Evolutionary conservation across 1,284 basidiomycete species (phyloP).

Genomic region (Moesziomyces globuligerus): DNA sequence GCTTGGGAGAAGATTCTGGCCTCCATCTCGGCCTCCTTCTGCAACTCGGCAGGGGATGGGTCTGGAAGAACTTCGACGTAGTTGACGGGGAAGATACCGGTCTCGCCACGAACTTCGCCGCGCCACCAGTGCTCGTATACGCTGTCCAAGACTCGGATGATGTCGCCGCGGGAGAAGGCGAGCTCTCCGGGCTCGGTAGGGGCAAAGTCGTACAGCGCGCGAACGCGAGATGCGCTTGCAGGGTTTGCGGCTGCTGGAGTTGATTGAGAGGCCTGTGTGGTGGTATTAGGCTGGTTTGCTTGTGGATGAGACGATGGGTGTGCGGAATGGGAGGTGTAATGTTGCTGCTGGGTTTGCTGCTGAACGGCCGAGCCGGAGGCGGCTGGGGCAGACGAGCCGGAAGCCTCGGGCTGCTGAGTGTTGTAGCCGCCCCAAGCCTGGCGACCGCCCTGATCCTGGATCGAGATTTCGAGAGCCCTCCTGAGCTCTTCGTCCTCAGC

Average conservation of each 20-base stretch:
- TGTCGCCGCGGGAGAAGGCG: conserved; percentile 89
- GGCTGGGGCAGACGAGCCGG: conserved; percentile 33
- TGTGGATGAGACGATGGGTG: conserved; percentile 69
- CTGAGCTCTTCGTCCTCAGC: conserved; percentile 66
- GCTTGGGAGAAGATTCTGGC: conserved; percentile 84
- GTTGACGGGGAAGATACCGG: conserved; percentile 97
- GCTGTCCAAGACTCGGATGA: conserved; percentile 94
- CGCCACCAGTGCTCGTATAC: conserved; percentile 99
- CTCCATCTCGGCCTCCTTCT: conserved; percentile 87
- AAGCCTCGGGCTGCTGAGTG: conserved; percentile 24
- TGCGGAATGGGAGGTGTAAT: conserved; percentile 5
- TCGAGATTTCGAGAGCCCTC: conserved; percentile 60
- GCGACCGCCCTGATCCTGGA: conserved; percentile 63
- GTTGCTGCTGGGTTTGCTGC: conserved; percentile 2
- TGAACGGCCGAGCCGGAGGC: conserved; percentile 16
- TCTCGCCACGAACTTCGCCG: conserved; percentile 88
- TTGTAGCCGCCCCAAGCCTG: conserved; percentile 16
- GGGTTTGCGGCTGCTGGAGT: conserved; percentile 4
- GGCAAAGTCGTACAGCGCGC: conserved; percentile 89
- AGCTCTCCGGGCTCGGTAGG: conserved; percentile 90
- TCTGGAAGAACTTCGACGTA: conserved; percentile 94
- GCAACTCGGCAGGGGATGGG: conserved; percentile 80
- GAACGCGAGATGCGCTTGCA: conserved; percentile 72
- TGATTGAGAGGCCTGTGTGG: conserved; percentile 1
- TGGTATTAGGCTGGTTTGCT: conserved; percentile 59